A percentile compares a stretch with the other conserved stretches of the same genome.
Conservation (phyloP, 306 rosid genomes). For the Lathyrus sativus region DNA sequence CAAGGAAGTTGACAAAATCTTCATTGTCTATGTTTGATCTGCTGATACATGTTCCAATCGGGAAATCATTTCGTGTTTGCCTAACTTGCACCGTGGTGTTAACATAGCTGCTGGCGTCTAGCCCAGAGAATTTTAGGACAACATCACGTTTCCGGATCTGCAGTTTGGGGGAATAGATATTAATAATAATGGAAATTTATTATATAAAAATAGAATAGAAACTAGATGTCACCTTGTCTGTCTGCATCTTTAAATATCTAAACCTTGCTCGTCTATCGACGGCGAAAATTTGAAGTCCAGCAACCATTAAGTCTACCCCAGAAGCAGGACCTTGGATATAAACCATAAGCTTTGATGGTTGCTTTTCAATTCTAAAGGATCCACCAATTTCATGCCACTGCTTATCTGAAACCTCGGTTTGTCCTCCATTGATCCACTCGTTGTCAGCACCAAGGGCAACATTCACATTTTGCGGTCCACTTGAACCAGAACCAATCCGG, state of each 20-base stretch:
- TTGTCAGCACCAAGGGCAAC: slow-evolving; percentile 82
- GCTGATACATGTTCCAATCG: slow-evolving; percentile 76
- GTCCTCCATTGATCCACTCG: slow-evolving; percentile 99
- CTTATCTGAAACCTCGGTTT: slow-evolving; percentile 59
- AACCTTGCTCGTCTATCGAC: slow-evolving; percentile 81
- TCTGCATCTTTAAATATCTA: slow-evolving; percentile 59
- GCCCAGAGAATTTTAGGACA: slow-evolving; percentile 71
- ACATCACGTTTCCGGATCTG: slow-evolving; percentile 91
- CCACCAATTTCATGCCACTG: slow-evolving; percentile 96
- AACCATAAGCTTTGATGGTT: slow-evolving; percentile 83
- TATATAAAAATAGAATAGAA: slow-evolving; percentile 13
- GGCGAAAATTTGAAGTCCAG: slow-evolving; percentile 91
- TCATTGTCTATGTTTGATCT: slow-evolving; percentile 89
- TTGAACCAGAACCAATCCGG: slow-evolving; percentile 69
- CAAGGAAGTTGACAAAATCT: slow-evolving; percentile 72
- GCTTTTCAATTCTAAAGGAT: slow-evolving; percentile 90
- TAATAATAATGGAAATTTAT: neutral
- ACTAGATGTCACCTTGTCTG: slow-evolving; percentile 66
- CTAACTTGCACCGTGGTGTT: slow-evolving; percentile 63
- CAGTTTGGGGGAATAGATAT: slow-evolving; percentile 28
- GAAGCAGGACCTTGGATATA: slow-evolving; percentile 92
- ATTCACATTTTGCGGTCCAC: slow-evolving; percentile 80
- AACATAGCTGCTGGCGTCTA: slow-evolving; percentile 41
- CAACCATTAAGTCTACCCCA: slow-evolving; percentile 83
- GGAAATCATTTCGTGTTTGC: slow-evolving; percentile 71